Evolutionary conservation across 768 basidiomycete species (phyloP).

Genomic region (Piloderma croceum): DNA sequence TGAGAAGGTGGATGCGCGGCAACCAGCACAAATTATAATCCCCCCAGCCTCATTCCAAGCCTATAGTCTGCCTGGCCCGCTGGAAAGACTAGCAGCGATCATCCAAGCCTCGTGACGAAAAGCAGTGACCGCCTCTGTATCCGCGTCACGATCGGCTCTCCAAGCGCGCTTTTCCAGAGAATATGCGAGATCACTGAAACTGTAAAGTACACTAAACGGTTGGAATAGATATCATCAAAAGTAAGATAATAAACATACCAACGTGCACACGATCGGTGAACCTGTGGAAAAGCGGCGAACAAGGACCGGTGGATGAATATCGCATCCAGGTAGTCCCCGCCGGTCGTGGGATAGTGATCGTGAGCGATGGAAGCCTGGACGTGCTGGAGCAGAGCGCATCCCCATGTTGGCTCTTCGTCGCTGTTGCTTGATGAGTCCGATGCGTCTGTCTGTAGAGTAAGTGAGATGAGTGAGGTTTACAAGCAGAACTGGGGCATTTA

Average conservation of each 20-base stretch:
- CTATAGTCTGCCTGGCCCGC: not conserved
- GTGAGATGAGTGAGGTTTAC: not conserved
- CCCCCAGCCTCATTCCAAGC: not conserved
- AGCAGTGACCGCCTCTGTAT: conserved; percentile 61
- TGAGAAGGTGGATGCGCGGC: no score
- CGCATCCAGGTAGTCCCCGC: conserved; percentile 72
- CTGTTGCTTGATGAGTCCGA: not conserved
- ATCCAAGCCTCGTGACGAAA: conserved; percentile 68
- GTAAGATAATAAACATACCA: no score
- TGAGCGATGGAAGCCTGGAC: conserved; percentile 52
- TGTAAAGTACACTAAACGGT: no score
- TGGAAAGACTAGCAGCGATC: conserved; percentile 36
- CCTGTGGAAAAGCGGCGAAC: conserved; percentile 53
- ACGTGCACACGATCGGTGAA: conserved; percentile 58
- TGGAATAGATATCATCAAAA: no score
- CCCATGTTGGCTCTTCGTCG: conserved; percentile 30
- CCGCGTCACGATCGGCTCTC: conserved; percentile 66
- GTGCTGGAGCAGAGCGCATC: conserved; percentile 59
- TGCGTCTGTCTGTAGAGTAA: not conserved
- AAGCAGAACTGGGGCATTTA: not conserved
- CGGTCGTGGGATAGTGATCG: conserved; percentile 44
- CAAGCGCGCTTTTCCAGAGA: conserved; percentile 58
- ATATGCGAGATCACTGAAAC: conserved; percentile 60
- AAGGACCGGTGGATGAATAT: conserved; percentile 77
- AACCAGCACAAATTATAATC: no score